Evolutionary conservation across 805 yeast species (phyloP), one percentile per base, ranked within the genome.

Genomic region (Starmerella apis): DNA sequence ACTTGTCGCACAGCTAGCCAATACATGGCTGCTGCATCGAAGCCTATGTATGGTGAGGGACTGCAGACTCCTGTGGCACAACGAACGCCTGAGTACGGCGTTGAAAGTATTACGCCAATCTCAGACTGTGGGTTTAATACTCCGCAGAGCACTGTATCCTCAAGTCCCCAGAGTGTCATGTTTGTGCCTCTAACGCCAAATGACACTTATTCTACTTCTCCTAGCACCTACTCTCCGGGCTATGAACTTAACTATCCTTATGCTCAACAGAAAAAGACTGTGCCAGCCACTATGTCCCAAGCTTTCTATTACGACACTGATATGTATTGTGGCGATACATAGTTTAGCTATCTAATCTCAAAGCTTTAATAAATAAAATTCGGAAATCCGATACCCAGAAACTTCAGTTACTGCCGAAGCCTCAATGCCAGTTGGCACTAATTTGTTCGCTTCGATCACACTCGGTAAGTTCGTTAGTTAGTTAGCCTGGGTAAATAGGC

Each of bases 61-160:
- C 23, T 41, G 14, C 44, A 41, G 31, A 41, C 44, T 6, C 44
- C 44, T 5, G 24, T 41, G 13, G 23, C 8, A 1, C 32, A 41
- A 10, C 32, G 44, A 3, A 16, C 24, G 16, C 32, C 23, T n/a
- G 33, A 41, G 33, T 27, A 18, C 14, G 27, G 44, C 23, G 44
- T 41, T 6, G 44, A 19, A 19, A 41, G 44, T 27, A 41, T 41
- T n/a, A 41, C 44, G 6, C 44, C 44, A 11, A 19, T 10, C n/a
- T 41, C 44, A 3, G 44, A 41, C 2, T 16, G 3, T 18, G 44
- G 44, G 16, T 27, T 41, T 7, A 24, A 16, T 3, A 41, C 44
- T 3, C 44, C 44, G 4, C 23, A 25, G 6, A 41, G 44, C 8
- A 27, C 33, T n/a, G 23, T 32, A n/a, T 25, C 44, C 4, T 25